These are phyloP conservation scores for Talaromyces sp. DNA, from an alignment of 2,329 filamentous ascomycete species.

Conservation along the genomic window DNA sequence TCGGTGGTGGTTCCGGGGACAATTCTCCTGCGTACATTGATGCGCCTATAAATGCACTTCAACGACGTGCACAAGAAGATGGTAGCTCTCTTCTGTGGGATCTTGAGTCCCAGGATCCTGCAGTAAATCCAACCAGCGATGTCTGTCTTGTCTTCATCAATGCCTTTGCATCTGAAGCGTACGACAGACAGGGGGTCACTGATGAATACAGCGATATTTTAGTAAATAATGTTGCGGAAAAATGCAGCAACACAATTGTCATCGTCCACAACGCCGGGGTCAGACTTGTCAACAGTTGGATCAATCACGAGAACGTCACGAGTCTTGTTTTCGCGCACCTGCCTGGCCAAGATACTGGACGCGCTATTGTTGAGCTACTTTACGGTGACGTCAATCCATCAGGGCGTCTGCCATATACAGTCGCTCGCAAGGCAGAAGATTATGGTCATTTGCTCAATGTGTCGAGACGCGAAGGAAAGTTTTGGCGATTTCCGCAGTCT, in stretches of 20 bases:
- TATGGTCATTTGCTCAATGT: conserved; percentile 47
- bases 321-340: conserved; percentile 66
- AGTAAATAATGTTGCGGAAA: conserved; percentile 59
- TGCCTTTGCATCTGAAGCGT: conserved; percentile 44
- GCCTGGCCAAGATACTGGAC: conserved; percentile 65
- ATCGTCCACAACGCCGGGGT: conserved; percentile 12
- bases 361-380: conserved; percentile 58
- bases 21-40: conserved; percentile 52
- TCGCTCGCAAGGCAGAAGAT: conserved; percentile 59
- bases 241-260: conserved; percentile 20
- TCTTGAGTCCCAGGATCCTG: conserved; percentile 18
- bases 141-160: conserved; percentile 63
- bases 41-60: conserved; percentile 59
- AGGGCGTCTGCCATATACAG: conserved; percentile 64
- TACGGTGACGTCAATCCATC: conserved; percentile 62
- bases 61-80: conserved; percentile 56
- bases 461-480: conserved; percentile 13
- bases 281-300: conserved; percentile 52
- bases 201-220: conserved; percentile 56
- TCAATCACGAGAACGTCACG: conserved; percentile 66
- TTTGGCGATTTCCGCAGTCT: conserved; percentile 23
- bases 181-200: conserved; percentile 38
- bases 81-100: conserved; percentile 45
- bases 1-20: conserved; percentile 54
- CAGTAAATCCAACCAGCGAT: conserved; percentile 21